phyloP scores from a whole-genome alignment of 2,329 filamentous ascomycete genomes.

The Arthroderma sp. region DNA sequence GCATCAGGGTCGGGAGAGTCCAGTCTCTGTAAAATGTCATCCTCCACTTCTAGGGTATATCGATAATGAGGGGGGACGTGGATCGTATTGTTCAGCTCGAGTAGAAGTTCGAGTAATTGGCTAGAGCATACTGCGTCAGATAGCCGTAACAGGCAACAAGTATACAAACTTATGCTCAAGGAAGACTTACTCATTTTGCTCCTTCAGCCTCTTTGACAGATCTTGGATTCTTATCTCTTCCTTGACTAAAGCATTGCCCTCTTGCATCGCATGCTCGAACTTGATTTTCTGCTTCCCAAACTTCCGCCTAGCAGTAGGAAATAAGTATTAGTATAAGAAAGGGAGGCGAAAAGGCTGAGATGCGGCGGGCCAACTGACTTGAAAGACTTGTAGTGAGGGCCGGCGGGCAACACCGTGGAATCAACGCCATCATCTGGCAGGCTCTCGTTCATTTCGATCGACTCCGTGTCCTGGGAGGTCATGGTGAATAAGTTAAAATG shows the following conservation, averaged over 20 bases:
- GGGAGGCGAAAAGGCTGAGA: not conserved
- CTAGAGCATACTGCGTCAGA: conserved; percentile 35
- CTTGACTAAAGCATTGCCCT: conserved; percentile 49
- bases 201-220: conserved; percentile 68
- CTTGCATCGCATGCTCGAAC: conserved; percentile 68
- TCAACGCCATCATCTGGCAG: conserved; percentile 17
- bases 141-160: conserved; percentile 6
- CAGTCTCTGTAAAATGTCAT: conserved; percentile 26
- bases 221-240: conserved; percentile 70
- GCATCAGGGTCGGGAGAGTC: conserved; percentile 24
- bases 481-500: conserved; percentile 11
- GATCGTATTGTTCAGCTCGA: conserved; percentile 75
- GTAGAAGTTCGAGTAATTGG: conserved; percentile 73
- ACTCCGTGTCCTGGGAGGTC: conserved; percentile 20
- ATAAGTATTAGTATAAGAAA: not conserved
- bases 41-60: conserved; percentile 49
- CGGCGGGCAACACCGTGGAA: conserved; percentile 19
- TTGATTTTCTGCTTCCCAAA: conserved; percentile 75
- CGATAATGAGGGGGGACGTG: conserved; percentile 64
- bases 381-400: conserved; percentile 51
- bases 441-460: conserved; percentile 17
- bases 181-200: conserved; percentile 73
- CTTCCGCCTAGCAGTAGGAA: conserved; percentile 51
- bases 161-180: not conserved
- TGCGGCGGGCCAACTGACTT: conserved; percentile 34